These are phyloP conservation scores for Puccinia polysora DNA, from an alignment of 1,284 basidiomycete species.

Conservation along the genomic window DNA sequence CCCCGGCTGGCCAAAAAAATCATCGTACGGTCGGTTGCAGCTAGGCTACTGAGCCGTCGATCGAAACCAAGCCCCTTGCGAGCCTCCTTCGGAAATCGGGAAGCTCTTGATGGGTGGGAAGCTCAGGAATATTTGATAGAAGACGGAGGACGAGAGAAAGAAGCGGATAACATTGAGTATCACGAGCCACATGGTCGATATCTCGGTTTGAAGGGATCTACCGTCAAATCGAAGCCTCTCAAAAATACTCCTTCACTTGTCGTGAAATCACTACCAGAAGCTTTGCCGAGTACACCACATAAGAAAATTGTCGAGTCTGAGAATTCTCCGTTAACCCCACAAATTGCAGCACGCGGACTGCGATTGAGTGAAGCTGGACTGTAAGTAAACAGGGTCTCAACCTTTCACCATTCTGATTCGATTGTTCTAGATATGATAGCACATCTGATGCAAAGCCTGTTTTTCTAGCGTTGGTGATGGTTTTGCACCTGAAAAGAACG, in stretches of 20 bases:
- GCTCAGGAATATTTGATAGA: not conserved
- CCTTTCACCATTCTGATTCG: not conserved
- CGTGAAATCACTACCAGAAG: not conserved
- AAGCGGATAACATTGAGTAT: not conserved
- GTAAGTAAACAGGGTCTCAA: not conserved
- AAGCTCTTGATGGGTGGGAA: not conserved
- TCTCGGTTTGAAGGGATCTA: not conserved
- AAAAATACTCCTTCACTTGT: not conserved
- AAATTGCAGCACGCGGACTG: constrained; percentile 6
- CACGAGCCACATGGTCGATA: not conserved
- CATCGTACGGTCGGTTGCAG: too few relatives aligned
- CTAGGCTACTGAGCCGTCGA: constrained; percentile 8
- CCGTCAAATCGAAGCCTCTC: not conserved
- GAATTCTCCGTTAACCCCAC: constrained; percentile 7
- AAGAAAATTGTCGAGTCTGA: not conserved
- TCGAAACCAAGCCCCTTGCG: constrained; percentile 6
- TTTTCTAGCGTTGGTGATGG: not conserved
- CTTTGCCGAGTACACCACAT: not conserved
- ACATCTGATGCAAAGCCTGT: constrained; percentile 3
- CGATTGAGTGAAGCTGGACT: not conserved
- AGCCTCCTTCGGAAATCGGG: not conserved
- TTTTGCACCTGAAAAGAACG: not conserved
- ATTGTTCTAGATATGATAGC: too few relatives aligned
- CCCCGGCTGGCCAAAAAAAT: too few relatives aligned
- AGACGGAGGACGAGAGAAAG: not conserved